Evolutionary conservation across 345 rosid genomes (phyloP).

Genomic region (Ricinus communis): DNA sequence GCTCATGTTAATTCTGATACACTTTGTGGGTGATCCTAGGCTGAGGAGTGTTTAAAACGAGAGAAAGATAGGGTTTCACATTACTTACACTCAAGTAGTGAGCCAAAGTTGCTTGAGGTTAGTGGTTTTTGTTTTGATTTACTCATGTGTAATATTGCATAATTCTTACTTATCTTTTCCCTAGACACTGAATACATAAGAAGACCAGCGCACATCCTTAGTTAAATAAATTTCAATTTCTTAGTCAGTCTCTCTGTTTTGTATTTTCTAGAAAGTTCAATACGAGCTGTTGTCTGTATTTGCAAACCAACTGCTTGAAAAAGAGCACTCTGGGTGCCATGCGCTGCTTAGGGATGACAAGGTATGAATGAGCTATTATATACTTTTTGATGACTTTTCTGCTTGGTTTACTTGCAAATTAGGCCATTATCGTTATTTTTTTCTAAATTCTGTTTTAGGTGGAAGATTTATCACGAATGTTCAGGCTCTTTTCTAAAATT

Average conservation of each 20-base stretch:
- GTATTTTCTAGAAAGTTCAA: constrained; percentile 32
- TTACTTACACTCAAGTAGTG: constrained; percentile 41
- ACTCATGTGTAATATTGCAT: too few relatives aligned
- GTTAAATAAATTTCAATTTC: not conserved
- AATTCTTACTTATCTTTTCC: too few relatives aligned
- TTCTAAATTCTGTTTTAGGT: constrained; percentile 24
- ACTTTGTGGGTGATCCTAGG: constrained; percentile 22
- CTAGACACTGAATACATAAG: too few relatives aligned
- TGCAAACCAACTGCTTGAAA: constrained; percentile 40
- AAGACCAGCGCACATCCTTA: too few relatives aligned
- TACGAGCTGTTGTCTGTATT: constrained; percentile 34
- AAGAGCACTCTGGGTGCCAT: constrained; percentile 41
- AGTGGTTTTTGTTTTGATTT: not conserved
- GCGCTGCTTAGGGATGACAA: constrained; percentile 42
- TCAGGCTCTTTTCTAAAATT: constrained; percentile 34
- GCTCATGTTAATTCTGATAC: not conserved
- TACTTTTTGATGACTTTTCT: not conserved
- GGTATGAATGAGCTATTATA: constrained; percentile 10
- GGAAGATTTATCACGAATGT: constrained; percentile 44
- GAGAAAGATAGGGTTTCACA: constrained; percentile 45
- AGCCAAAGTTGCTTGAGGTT: constrained; percentile 42
- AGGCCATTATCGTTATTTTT: not conserved
- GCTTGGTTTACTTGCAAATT: not conserved
- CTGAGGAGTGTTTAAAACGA: constrained; percentile 38
- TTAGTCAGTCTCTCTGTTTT: not conserved